Percentiles rank a stretch among this genome's conserved stretches.
phyloP scores from a whole-genome alignment of 768 basidiomycete species.

The Sarcodon aspratus region DNA sequence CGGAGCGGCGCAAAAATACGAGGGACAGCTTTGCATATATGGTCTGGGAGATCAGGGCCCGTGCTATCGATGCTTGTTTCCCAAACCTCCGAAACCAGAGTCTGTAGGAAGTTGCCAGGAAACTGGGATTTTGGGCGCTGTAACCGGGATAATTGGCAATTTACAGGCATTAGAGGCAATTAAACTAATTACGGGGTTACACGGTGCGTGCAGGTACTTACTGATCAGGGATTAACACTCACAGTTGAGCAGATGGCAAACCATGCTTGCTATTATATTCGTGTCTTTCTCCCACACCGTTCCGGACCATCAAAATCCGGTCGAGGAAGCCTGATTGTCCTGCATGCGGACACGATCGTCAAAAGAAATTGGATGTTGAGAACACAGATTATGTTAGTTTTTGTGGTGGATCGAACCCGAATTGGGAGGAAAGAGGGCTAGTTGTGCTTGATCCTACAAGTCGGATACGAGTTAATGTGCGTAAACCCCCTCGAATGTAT shows the following conservation, averaged over 20 bases:
- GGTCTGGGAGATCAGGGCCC: constrained; percentile 62
- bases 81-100: constrained; percentile 57
- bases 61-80: constrained; percentile 93
- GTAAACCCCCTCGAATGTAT: constrained; percentile 12
- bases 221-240: background rate
- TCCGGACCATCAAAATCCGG: constrained; percentile 78
- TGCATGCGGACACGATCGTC: constrained; percentile 54
- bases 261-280: constrained; percentile 68
- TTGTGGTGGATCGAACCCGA: constrained; percentile 64
- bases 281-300: constrained; percentile 56
- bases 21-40: constrained; percentile 73
- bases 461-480: constrained; percentile 22
- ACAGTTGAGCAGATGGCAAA: constrained; percentile 31
- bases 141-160: constrained; percentile 83
- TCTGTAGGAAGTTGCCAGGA: constrained; percentile 76
- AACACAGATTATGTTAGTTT: constrained; percentile 75
- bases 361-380: constrained; percentile 33
- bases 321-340: constrained; percentile 57
- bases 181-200: constrained; percentile 60
- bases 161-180: constrained; percentile 85
- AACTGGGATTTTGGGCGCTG: constrained; percentile 76
- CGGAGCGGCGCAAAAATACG: constrained; percentile 83
- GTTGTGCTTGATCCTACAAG: constrained; percentile 8
- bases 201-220: constrained; percentile 32
- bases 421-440: constrained; percentile 52